Base-by-base conservation (phyloP, 345 rosid genomes). In the Sapria himalayana region DNA sequence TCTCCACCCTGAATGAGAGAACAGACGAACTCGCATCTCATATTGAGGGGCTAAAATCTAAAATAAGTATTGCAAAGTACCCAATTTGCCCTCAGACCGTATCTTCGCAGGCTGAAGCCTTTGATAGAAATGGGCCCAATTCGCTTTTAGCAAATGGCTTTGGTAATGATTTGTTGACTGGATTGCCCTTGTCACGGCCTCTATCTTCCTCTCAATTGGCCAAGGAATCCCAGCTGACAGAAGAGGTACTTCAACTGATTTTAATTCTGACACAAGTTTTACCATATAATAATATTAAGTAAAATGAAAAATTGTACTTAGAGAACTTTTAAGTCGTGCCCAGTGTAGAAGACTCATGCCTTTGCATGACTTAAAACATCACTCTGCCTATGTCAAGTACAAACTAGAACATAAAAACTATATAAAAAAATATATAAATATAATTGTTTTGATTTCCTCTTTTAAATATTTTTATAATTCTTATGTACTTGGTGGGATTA, bases 11-110 rank as follows among this genome's bases (percentile, higher is more conserved):
- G 66, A 89, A 74, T 19, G 93, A 89, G 69, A 74, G 94, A 63
- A 89, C 79, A 93, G 94, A 89, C 50, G 93, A 78, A 48, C 76
- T 89, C 41, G 72, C 84, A 36, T 63, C 93, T 16, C 91, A 82
- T 45, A 65, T 82, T 1, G 94, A 74, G 45, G 84, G 82, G 70
- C 51, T 89, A 45, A 89, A 79, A 61, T 68, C 81, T 52, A 89
- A 82, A 71, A 54, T 72, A 40, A 51, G 64, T 7, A 37, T 40
- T 52, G 63, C 65, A 57, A 72, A 65, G 33, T 70, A 61, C 41
- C 71, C 82, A 27, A 64, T 67, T 38, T 76, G 91, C 66, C 94
- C 78, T 41, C 98, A 74, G 33, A 76, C 74, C 59, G 42, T 82
- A 55, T 68, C 84, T 47, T 46, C 47, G 59, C 92, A 61, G 59